Conservation (phyloP, 495 filamentous ascomycete species). For the Aspergillus diversus region DNA sequence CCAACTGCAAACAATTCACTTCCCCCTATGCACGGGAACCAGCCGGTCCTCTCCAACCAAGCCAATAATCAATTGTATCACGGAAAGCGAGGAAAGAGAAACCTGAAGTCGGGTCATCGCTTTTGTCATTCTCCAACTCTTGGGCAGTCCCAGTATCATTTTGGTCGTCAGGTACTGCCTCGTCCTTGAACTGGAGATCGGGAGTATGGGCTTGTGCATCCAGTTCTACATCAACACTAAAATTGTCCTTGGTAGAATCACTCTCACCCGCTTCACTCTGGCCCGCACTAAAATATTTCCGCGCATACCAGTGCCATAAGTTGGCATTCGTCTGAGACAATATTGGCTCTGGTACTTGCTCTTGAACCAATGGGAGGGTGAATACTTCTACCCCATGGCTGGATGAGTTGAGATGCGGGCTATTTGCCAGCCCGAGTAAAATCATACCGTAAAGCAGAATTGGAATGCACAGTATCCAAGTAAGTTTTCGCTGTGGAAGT, state of each 20-base stretch:
- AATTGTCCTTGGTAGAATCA: not conserved
- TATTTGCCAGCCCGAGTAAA: not conserved
- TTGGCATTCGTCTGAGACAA: not conserved
- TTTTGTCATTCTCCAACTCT: not conserved
- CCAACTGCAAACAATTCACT: not conserved
- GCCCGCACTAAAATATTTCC: not conserved
- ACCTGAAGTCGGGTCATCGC: too few species aligned
- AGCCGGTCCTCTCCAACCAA: slow-evolving; percentile 43
- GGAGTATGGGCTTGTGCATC: not conserved
- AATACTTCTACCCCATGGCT: not conserved
- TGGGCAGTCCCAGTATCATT: not conserved
- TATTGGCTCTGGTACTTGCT: not conserved
- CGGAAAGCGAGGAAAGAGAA: slow-evolving; percentile 16
- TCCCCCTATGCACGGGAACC: not conserved
- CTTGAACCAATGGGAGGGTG: too few species aligned
- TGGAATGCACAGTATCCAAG: slow-evolving; percentile 8
- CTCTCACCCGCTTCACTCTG: not conserved
- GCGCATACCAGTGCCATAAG: not conserved
- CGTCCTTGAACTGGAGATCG: not conserved
- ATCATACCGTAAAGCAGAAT: not conserved
- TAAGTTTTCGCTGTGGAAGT: slow-evolving; percentile 1
- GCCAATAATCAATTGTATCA: slow-evolving; percentile 41
- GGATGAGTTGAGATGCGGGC: not conserved
- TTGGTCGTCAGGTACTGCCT: not conserved
- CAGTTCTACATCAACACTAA: not conserved